Evolutionary conservation across 768 basidiomycete species (phyloP), one percentile per base, ranked within the genome.

Genomic region (Boletus pseudopeckii): DNA sequence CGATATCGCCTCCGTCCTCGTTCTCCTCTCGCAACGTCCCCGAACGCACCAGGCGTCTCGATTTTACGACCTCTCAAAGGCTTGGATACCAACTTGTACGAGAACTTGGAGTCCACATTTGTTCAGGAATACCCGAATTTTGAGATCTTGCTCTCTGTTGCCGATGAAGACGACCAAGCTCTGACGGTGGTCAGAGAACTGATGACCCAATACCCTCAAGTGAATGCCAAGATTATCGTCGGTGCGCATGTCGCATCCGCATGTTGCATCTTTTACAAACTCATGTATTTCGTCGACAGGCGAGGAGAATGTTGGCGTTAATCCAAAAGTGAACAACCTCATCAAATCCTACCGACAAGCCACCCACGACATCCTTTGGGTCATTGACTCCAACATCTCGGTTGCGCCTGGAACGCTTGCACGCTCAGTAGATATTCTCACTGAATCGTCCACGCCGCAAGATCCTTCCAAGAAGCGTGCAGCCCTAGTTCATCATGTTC

Each of bases 241-340:
- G 90, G 96, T 93, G 64, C 49, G 80, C 65, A 9, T 40, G 30
- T 34, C 38, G 22, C 24, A 44, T 38, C 40, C 10, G 22, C 30
- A 40, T 52, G 9, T 53, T 18, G 39, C 34, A 39, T 17, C 28
- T 26, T 42, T 32, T 13, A 14, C 37, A 49, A 28, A 52, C 41
- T 52, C 17, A 55, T 15, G n/a, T 24, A 15, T 37, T 54, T 45
- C 34, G 43, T 28, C 46, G 42, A 6, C 59, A 93, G 93, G 92
- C 45, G 86, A 91, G 63, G 85, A 90, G 56, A 68, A 80, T 43
- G 87, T 96, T 18, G 95, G 96, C 6, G 85, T 92, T 26, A 99
- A 99, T 62, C 97, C 97, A 1, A 98, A 98, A 77, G 88, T 98
- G 63, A 98, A 98, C 75, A 98, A 98, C 71, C 85, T 99, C 44